These are phyloP conservation scores for Polygonum maritimum DNA, from an alignment of 148 eudicot species.

Conservation along the genomic window DNA sequence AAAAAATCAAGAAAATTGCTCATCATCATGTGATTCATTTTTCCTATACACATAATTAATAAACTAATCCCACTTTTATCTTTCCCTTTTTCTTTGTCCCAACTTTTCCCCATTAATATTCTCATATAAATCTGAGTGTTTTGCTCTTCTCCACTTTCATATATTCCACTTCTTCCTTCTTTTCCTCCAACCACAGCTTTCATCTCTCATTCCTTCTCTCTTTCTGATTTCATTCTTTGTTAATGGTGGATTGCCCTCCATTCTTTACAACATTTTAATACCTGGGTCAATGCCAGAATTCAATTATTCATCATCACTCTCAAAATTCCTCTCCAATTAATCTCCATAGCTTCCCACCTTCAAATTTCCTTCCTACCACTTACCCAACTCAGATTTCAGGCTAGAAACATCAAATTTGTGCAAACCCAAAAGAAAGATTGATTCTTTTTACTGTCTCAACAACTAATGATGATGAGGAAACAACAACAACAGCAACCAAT, in stretches of 20 bases:
- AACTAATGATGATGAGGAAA: conserved; percentile 11
- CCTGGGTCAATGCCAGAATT: conserved; percentile 7
- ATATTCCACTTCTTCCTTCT: conserved; percentile 2
- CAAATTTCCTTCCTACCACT: not conserved
- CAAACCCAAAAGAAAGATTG: not conserved
- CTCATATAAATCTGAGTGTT: conserved; percentile 10
- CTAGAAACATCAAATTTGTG: not conserved
- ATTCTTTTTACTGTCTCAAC: not conserved
- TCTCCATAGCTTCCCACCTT: not conserved
- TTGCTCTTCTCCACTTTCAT: conserved; percentile 6
- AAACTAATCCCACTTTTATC: conserved; percentile 1
- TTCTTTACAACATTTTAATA: not conserved
- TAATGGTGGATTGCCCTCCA: not conserved
- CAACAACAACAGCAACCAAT: not conserved
- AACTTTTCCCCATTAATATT: not conserved
- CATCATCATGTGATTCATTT: not conserved
- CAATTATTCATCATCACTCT: conserved; percentile 1
- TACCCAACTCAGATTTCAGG: not conserved
- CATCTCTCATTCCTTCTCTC: not conserved
- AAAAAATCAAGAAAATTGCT: not conserved
- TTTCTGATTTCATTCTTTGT: not conserved
- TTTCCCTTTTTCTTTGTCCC: not conserved
- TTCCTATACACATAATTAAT: not conserved
- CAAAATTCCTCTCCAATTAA: not conserved
- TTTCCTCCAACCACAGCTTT: conserved; percentile 4